phyloP scores from a whole-genome alignment of 2,329 filamentous ascomycete genomes.

The Exophiala mesophila region DNA sequence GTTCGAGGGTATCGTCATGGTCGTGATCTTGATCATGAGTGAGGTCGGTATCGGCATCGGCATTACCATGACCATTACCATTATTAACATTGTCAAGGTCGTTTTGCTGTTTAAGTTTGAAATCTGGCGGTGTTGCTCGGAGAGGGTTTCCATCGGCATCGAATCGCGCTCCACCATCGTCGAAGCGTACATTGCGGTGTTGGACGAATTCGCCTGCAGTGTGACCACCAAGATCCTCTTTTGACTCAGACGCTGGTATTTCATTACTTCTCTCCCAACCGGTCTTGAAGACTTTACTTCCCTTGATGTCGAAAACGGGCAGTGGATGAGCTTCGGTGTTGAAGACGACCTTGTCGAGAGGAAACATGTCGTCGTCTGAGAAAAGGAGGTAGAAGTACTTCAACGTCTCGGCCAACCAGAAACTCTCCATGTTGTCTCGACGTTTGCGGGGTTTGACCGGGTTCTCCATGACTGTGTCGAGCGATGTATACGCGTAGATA shows the following conservation, averaged over 20 bases:
- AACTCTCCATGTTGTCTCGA: conserved; percentile 93
- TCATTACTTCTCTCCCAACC: conserved; percentile 57
- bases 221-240: background rate
- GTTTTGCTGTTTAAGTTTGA: too few relatives aligned
- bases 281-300: conserved; percentile 64
- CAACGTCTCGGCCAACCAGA: conserved; percentile 96
- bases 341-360: conserved; percentile 76
- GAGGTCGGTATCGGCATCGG: background rate
- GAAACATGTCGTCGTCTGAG: conserved; percentile 50
- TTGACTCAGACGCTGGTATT: background rate
- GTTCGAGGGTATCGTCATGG: conserved; percentile 10
- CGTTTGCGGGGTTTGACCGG: conserved; percentile 17
- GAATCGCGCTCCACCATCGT: conserved; percentile 8
- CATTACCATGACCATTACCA: background rate
- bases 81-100: too few relatives aligned
- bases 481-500: conserved; percentile 24
- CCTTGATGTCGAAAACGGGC: conserved; percentile 73
- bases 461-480: conserved; percentile 21
- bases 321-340: conserved; percentile 95
- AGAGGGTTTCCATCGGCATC: conserved; percentile 11
- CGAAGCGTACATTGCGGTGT: conserved; percentile 3
- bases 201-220: conserved; percentile 1
- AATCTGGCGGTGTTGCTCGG: too few relatives aligned
- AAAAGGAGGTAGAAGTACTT: conserved; percentile 98
- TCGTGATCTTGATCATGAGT: conserved; percentile 6